phyloP scores from a whole-genome alignment of 345 rosid genomes.

The Excoecaria agallocha region DNA sequence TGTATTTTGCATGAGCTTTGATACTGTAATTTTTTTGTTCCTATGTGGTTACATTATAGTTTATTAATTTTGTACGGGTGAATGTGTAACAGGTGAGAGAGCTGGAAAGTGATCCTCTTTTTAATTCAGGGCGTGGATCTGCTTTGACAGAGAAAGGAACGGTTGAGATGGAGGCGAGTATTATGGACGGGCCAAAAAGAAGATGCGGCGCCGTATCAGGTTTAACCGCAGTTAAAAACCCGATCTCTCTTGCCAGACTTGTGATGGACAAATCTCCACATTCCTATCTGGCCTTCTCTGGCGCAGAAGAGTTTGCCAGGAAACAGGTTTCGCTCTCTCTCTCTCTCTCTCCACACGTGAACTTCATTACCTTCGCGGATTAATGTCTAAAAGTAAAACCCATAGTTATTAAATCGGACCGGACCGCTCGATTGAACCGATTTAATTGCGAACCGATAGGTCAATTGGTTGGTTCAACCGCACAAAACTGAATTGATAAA shows the following conservation, averaged over 20 bases:
- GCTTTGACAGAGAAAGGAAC: conserved; percentile 84
- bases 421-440: no score
- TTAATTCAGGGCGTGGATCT: conserved; percentile 96
- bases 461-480: no score
- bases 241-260: conserved; percentile 85
- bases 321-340: conserved; percentile 49
- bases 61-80: background rate
- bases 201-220: conserved; percentile 96
- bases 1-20: background rate
- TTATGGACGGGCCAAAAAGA: conserved; percentile 84
- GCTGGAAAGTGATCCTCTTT: conserved; percentile 84
- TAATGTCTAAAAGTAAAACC: no score
- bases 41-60: no score
- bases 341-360: background rate
- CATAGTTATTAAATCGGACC: no score
- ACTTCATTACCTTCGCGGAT: no score
- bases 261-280: conserved; percentile 98
- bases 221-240: conserved; percentile 79
- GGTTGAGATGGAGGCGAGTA: conserved; percentile 98
- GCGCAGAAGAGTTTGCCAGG: conserved; percentile 87
- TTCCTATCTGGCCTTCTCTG: conserved; percentile 85
- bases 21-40: no score
- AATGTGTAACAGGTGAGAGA: conserved; percentile 55
- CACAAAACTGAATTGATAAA: no score
- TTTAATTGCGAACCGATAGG: no score